Conservation (phyloP, 2,329 filamentous ascomycete genomes). For the Fulvia fulva region DNA sequence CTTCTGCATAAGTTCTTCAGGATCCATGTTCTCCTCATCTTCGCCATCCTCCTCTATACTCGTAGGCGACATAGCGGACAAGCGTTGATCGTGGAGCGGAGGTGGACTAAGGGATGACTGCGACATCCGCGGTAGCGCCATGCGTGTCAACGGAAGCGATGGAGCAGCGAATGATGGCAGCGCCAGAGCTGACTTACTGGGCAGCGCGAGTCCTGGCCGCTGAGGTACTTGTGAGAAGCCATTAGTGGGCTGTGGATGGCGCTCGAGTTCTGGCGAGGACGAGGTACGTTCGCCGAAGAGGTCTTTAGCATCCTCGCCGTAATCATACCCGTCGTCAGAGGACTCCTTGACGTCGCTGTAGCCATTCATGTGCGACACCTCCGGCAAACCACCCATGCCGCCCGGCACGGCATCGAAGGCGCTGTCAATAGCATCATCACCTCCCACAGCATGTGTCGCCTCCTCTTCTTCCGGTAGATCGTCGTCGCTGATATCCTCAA, state of each 20-base stretch:
- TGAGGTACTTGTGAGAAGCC: slow-evolving; percentile 22
- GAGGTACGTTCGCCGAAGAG: slow-evolving; percentile 34
- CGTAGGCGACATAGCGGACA: slow-evolving; percentile 22
- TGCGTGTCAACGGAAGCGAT: not conserved
- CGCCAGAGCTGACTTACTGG: slow-evolving; percentile 28
- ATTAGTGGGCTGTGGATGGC: slow-evolving; percentile 14
- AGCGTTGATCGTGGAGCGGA: slow-evolving; percentile 20
- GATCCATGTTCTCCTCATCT: slow-evolving; percentile 28
- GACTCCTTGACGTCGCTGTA: slow-evolving; percentile 20
- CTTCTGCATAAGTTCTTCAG: slow-evolving; percentile 26
- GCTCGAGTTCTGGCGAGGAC: slow-evolving; percentile 32
- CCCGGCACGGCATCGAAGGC: slow-evolving; percentile 13
- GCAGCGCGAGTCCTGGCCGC: slow-evolving; percentile 29
- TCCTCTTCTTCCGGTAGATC: slow-evolving; percentile 80
- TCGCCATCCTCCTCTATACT: slow-evolving; percentile 21
- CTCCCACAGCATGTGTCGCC: slow-evolving; percentile 21
- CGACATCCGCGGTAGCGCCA: slow-evolving; percentile 13
- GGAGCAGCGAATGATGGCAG: slow-evolving; percentile 21
- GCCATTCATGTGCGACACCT: slow-evolving; percentile 18
- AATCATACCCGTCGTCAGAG: slow-evolving; percentile 64
- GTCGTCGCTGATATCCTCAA: slow-evolving; percentile 84
- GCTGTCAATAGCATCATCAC: slow-evolving; percentile 12
- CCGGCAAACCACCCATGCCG: slow-evolving; percentile 13
- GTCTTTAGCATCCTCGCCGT: slow-evolving; percentile 44
- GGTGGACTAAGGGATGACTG: slow-evolving; percentile 26